Evolutionary conservation across 108 stramenopile species (phyloP).

Genomic region (Fistulifera pelliculosa): DNA sequence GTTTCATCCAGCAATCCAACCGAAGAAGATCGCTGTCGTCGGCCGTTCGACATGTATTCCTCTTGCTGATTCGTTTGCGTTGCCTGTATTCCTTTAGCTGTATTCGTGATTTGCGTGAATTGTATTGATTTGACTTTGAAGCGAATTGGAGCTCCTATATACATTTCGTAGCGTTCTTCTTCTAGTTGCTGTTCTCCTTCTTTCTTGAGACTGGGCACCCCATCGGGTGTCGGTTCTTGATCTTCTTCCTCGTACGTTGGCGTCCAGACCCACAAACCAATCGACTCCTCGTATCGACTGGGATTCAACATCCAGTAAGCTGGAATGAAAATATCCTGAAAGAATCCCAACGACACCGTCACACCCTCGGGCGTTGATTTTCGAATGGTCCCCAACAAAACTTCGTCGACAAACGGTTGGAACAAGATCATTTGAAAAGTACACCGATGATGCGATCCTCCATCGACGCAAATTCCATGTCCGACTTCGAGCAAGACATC

Average conservation of each 20-base stretch:
- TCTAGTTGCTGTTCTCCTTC: conserved; percentile 3
- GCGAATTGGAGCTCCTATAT: conserved; percentile 73
- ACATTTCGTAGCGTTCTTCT: conserved; percentile 59
- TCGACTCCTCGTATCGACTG: conserved; percentile 42
- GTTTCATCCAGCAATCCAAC: conserved; percentile 35
- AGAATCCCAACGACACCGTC: conserved; percentile 74
- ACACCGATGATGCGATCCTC: conserved; percentile 73
- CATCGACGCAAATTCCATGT: conserved; percentile 68
- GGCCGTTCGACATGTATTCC: too few species aligned
- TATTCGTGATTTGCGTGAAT: conserved; percentile 77
- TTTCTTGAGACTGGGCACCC: too few species aligned
- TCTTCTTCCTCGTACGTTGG: conserved; percentile 56
- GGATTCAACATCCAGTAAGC: conserved; percentile 82
- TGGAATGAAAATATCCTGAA: conserved; percentile 80
- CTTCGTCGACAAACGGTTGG: conserved; percentile 87
- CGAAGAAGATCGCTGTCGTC: conserved; percentile 57
- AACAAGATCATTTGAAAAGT: conserved; percentile 76
- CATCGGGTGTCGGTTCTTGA: conserved; percentile 14
- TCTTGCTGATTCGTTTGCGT: conserved; percentile 8
- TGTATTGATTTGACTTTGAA: conserved; percentile 84
- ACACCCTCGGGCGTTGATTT: conserved; percentile 67
- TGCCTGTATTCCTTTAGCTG: conserved; percentile 50
- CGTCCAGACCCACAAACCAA: conserved; percentile 71
- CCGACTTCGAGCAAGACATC: conserved; percentile 45
- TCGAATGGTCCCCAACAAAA: conserved; percentile 56